Evolutionary conservation across 495 filamentous ascomycete species (phyloP), one percentile per base, ranked within the genome.

Genomic region (Articulospora tetracladia): DNA sequence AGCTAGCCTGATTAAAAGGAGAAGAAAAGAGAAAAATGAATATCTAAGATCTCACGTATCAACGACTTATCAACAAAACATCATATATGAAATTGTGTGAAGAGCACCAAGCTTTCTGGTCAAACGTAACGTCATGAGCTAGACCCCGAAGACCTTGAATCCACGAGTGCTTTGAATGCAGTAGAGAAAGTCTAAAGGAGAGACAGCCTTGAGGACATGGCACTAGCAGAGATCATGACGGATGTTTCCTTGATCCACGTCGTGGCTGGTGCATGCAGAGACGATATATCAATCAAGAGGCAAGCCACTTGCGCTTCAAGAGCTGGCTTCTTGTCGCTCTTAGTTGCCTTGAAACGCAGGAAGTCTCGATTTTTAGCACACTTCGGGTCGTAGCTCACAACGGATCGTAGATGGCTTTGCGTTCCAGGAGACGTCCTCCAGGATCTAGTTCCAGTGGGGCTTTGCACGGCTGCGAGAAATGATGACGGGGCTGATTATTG

Each of bases 321-420:
- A 44, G 30, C 30, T 6, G 39, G 4, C 39, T 44, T 8, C n/a
- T 44, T 7, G 11, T n/a, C 39, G 17, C 39, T 44, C 39, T 44
- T 17, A 44, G 39, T 44, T 44, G 8, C 39, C 39, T 44, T 44
- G 39, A 44, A 44, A 44, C 39, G 3, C 11, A 49, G 46, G 25
- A 1, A 51, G 12, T 28, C 30, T 24, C 1, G 23, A 34, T 13
- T 25, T 44, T 56, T 56, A 56, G 53, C 34, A 44, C 15, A 56
- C 39, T 44, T 20, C 32, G 53, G 53, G 22, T 56, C 30, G 34
- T 56, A 56, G 53, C 36, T 56, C 22, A 1, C n/a, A 15, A 44
- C 10, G n/a, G 30, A 32, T 32, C 13, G 30, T 13, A 32, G 30
- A 32, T 32, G 30, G 30, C 13, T 32, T 32, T 13, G 30, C 30